These are phyloP conservation scores for Gossypioides kirkii DNA, from an alignment of 345 rosid genomes.

Conservation along the genomic window DNA sequence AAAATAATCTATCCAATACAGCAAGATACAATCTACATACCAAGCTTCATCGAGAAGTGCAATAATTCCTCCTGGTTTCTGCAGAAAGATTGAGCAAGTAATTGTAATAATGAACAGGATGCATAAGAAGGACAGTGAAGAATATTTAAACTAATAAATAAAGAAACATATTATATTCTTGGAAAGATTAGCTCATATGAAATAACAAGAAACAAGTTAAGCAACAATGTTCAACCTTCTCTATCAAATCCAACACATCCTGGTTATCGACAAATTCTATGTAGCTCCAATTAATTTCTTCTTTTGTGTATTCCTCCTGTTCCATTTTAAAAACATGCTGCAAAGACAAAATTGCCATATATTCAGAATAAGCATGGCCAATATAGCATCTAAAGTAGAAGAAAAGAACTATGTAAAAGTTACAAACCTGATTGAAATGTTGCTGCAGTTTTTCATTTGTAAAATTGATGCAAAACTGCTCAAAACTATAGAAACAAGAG, in stretches of 20 bases:
- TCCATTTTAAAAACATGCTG: conserved; percentile 99
- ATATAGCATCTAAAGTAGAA: not conserved
- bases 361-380: conserved; percentile 17
- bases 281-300: conserved; percentile 99
- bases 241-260: conserved; percentile 97
- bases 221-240: conserved; percentile 53
- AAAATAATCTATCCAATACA: conserved; percentile 12
- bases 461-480: conserved; percentile 98
- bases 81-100: conserved; percentile 29
- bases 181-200: conserved; percentile 6
- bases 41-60: conserved; percentile 99
- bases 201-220: conserved; percentile 10
- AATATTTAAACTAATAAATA: not conserved
- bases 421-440: conserved; percentile 90
- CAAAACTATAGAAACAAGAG: conserved; percentile 51
- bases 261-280: conserved; percentile 99
- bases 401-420: conserved; percentile 17
- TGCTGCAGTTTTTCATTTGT: conserved; percentile 99
- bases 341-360: conserved; percentile 23
- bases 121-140: not conserved
- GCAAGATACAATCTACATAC: conserved; percentile 38
- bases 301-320: conserved; percentile 98
- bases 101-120: conserved; percentile 12
- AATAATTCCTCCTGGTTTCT: conserved; percentile 99
- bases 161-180: not conserved